Percentiles rank a stretch among this genome's conserved stretches.
These are phyloP conservation scores for Fonsecaea multimorphosa DNA, from an alignment of 2,329 filamentous ascomycete species.

Conservation along the genomic window DNA sequence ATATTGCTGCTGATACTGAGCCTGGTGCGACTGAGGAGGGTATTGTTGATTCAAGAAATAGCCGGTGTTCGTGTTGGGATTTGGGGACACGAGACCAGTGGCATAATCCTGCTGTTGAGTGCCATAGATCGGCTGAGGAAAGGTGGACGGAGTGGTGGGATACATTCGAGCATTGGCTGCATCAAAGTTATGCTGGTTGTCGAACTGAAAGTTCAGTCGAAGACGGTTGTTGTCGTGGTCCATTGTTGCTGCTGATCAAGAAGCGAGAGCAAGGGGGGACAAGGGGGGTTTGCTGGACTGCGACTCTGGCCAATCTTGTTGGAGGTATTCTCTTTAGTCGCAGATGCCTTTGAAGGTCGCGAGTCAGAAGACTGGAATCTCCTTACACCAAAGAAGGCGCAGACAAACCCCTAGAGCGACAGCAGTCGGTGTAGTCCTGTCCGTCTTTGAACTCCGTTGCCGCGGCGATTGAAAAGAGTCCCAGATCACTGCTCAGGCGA, in stretches of 20 bases:
- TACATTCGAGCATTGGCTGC: conserved; percentile 70
- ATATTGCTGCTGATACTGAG: conserved; percentile 64
- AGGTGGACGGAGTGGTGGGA: conserved; percentile 91
- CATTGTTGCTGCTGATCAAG: conserved; percentile 28
- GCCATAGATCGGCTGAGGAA: conserved; percentile 84
- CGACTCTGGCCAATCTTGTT: conserved; percentile 15
- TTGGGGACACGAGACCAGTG: conserved; percentile 51
- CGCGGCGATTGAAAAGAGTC: background rate
- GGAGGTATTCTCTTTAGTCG: conserved; percentile 8
- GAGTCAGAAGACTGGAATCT: background rate
- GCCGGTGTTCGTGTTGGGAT: conserved; percentile 50
- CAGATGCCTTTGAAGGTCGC: background rate
- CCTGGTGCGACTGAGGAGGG: conserved; percentile 55
- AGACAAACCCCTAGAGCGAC: conserved; percentile 14
- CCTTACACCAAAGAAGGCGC: background rate
- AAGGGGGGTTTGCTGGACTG: conserved; percentile 2
- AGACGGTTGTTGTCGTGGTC: conserved; percentile 66
- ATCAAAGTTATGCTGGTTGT: conserved; percentile 68
- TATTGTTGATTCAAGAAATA: conserved; percentile 71
- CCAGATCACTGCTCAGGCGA: background rate
- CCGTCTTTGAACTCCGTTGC: conserved; percentile 5
- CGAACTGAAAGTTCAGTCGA: conserved; percentile 59
- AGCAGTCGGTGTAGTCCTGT: conserved; percentile 16
- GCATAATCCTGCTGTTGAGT: conserved; percentile 67
- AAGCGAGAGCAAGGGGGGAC: background rate